Evolutionary conservation across 1,139 yeast genomes (phyloP).

Genomic region (Trichomonascaceae sp.): DNA sequence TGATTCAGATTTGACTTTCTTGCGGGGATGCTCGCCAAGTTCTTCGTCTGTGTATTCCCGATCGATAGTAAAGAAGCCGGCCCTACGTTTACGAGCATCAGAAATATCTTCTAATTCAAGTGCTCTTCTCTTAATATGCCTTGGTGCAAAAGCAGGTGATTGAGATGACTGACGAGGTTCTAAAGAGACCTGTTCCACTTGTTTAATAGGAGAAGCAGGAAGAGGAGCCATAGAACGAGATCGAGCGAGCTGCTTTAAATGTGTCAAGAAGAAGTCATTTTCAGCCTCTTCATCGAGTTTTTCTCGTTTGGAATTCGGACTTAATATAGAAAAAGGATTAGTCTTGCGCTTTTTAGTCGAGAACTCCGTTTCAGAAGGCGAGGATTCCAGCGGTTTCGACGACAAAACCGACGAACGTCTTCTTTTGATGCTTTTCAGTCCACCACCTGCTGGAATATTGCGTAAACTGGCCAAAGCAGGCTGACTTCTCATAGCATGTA

Average conservation of each 20-base stretch:
- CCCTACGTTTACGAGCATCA: conserved; percentile 22
- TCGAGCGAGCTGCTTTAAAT: not conserved
- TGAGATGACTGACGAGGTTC: not conserved
- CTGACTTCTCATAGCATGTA: not conserved
- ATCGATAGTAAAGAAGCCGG: conserved; percentile 28
- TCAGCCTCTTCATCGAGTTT: not conserved
- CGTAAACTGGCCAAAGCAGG: not conserved
- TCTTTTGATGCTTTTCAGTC: not conserved
- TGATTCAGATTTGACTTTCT: not conserved
- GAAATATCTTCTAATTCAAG: conserved; percentile 15
- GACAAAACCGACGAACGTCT: not conserved
- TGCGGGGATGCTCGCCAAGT: conserved; percentile 4
- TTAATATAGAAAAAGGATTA: not conserved
- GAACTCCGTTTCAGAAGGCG: not conserved
- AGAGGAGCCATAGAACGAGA: not conserved
- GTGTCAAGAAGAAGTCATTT: not conserved
- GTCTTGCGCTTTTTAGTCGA: not conserved
- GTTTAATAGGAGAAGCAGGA: not conserved
- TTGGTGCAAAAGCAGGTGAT: not conserved
- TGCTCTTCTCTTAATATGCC: not conserved
- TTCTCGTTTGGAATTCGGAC: not conserved
- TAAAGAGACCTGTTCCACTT: not conserved
- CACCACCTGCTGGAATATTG: not conserved
- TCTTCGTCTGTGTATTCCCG: conserved; percentile 26
- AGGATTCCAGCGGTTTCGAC: not conserved